These are phyloP conservation scores for Aspergillus sp. DNA, from an alignment of 2,329 filamentous ascomycete genomes.

Conservation along the genomic window DNA sequence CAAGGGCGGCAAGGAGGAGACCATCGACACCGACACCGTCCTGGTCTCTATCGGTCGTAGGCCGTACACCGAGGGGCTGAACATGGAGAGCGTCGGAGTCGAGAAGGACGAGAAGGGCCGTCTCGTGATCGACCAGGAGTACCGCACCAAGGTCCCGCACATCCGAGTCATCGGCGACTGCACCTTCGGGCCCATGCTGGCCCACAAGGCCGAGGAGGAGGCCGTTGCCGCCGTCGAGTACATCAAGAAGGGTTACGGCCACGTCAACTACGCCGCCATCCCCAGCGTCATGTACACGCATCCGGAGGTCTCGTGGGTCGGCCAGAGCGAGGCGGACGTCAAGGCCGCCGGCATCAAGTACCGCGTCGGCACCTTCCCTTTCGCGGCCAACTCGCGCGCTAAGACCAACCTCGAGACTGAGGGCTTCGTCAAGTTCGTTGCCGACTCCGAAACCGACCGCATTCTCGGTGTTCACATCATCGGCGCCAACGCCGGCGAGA, in stretches of 20 bases:
- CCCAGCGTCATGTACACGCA: slow-evolving; percentile 99
- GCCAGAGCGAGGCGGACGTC: slow-evolving; percentile 91
- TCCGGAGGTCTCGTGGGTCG: slow-evolving; percentile 97
- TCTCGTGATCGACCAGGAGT: slow-evolving; percentile 95
- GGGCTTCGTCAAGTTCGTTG: slow-evolving; percentile 92
- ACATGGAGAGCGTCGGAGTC: slow-evolving; percentile 78
- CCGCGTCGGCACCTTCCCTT: slow-evolving; percentile 89
- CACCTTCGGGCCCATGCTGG: slow-evolving; percentile 97
- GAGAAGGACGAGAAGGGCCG: slow-evolving; percentile 77
- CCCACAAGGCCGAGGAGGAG: slow-evolving; percentile 99
- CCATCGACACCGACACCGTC: slow-evolving; percentile 85
- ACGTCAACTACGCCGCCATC: slow-evolving; percentile 98
- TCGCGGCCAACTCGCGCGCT: slow-evolving; percentile 93
- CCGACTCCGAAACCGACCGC: slow-evolving; percentile 91
- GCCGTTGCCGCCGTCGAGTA: slow-evolving; percentile 90
- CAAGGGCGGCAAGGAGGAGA: slow-evolving; percentile 93
- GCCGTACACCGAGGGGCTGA: slow-evolving; percentile 85
- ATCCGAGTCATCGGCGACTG: slow-evolving; percentile 94
- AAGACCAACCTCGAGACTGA: slow-evolving; percentile 98
- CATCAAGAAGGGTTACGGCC: slow-evolving; percentile 94
- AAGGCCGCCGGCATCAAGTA: slow-evolving; percentile 86
- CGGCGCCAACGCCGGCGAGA: slow-evolving; percentile 91
- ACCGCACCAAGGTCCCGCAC: slow-evolving; percentile 94
- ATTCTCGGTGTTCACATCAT: slow-evolving; percentile 95
- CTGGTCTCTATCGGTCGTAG: slow-evolving; percentile 93